phyloP scores from a whole-genome alignment of 495 filamentous ascomycete species.

The Pseudomonodictys pantanalensis region DNA sequence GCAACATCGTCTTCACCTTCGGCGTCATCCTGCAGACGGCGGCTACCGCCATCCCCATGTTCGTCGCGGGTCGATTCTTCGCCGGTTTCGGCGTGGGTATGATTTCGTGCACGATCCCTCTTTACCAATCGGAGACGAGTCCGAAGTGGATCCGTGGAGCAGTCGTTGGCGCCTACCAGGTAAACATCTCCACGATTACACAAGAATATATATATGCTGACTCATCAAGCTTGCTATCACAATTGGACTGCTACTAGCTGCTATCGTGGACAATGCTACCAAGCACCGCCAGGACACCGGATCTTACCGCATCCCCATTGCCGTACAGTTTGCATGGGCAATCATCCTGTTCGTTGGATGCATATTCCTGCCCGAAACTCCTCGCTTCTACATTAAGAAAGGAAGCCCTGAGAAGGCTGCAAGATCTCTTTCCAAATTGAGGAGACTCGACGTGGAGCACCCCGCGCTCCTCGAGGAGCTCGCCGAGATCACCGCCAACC shows the following conservation, averaged over 20 bases:
- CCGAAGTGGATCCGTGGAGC: slow-evolving; percentile 46
- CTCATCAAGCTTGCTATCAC: slow-evolving; percentile 46
- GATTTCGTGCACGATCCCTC: slow-evolving; percentile 49
- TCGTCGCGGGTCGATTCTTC: slow-evolving; percentile 44
- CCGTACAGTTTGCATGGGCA: slow-evolving; percentile 46
- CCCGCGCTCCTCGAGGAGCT: slow-evolving; percentile 65
- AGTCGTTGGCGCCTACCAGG: slow-evolving; percentile 44
- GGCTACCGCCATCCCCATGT: slow-evolving; percentile 44
- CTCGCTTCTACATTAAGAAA: slow-evolving; percentile 41
- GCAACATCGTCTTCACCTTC: slow-evolving; percentile 62
- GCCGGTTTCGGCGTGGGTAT: slow-evolving; percentile 44
- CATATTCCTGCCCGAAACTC: slow-evolving; percentile 52
- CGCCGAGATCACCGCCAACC: slow-evolving; percentile 67
- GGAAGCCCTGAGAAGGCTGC: slow-evolving; percentile 47
- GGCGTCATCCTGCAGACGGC: slow-evolving; percentile 80
- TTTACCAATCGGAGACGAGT: slow-evolving; percentile 44
- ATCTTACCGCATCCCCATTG: slow-evolving; percentile 46
- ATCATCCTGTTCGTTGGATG: slow-evolving; percentile 40
- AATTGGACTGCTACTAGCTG: slow-evolving; percentile 43
- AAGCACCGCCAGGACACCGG: slow-evolving; percentile 38
- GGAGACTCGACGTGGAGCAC: slow-evolving; percentile 56
- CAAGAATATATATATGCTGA: too few relatives aligned
- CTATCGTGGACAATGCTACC: slow-evolving; percentile 43
- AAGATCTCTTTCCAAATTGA: slow-evolving; percentile 47
- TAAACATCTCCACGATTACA: too few relatives aligned